Percentiles rank a stretch among this genome's conserved stretches.
These are phyloP conservation scores for Apiospora kogelbergensis DNA, from an alignment of 2,329 filamentous ascomycete genomes.

Conservation along the genomic window DNA sequence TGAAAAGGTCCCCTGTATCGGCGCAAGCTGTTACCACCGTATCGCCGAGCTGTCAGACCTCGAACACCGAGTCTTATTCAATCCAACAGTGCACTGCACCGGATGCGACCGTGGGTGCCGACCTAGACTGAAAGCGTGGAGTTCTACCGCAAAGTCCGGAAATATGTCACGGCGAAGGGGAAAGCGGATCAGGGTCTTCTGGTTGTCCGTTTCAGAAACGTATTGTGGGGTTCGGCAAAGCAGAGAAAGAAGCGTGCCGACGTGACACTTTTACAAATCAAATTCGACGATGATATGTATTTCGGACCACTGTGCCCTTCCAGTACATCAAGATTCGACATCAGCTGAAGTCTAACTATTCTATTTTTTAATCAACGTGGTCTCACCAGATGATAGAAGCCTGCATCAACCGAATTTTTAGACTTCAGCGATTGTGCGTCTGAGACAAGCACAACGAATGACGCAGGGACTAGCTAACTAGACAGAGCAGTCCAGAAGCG, in stretches of 20 bases:
- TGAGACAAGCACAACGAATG: background rate
- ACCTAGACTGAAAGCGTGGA: background rate
- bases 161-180: no score
- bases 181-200: background rate
- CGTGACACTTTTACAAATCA: background rate
- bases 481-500: background rate
- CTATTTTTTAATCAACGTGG: background rate
- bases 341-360: background rate
- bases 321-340: no score
- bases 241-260: no score
- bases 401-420: no score
- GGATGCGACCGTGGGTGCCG: background rate
- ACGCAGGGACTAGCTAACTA: background rate
- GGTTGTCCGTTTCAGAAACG: background rate
- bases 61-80: background rate
- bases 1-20: background rate
- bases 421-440: background rate
- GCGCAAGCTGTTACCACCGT: background rate
- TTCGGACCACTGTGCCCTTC: background rate
- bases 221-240: background rate
- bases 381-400: background rate
- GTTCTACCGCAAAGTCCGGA: no score
- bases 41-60: background rate
- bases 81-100: background rate
- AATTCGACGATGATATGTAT: background rate